Percentiles rank a stretch among this genome's conserved stretches.
Conservation (phyloP, 2,329 filamentous ascomycete genomes). For the Aspergillus terreus region DNA sequence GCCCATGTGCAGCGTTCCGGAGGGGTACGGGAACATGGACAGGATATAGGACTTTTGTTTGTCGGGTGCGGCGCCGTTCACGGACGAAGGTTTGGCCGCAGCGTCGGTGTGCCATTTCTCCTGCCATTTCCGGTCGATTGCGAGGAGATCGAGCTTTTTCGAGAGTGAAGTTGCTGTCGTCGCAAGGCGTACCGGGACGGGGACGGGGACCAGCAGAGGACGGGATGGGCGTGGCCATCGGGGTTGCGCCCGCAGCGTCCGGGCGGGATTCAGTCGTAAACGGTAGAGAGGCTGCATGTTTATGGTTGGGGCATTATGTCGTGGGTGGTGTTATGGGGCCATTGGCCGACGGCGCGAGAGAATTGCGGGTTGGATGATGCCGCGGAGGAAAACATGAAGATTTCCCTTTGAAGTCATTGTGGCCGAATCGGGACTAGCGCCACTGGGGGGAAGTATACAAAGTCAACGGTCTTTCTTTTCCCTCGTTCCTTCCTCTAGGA, state of each 20-base stretch:
- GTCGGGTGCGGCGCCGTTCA: constrained; percentile 4
- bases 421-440: not conserved
- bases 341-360: not conserved
- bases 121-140: constrained; percentile 55
- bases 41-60: constrained; percentile 63
- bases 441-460: not conserved
- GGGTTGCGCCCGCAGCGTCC: constrained; percentile 16
- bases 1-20: constrained; percentile 78
- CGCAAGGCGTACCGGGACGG: constrained; percentile 19
- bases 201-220: constrained; percentile 1
- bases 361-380: not conserved
- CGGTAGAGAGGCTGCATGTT: constrained; percentile 28
- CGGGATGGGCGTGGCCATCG: constrained; percentile 14
- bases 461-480: no score
- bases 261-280: constrained; percentile 21
- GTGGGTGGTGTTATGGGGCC: not conserved
- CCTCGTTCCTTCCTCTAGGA: no score
- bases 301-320: constrained; percentile 18
- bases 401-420: no score
- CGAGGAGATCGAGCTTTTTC: constrained; percentile 39
- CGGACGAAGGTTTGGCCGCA: not conserved
- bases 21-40: constrained; percentile 93
- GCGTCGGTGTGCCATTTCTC: constrained; percentile 41
- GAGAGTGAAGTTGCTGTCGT: constrained; percentile 19
- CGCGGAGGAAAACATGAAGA: no score